Percentiles rank a stretch among this genome's conserved stretches.
phyloP scores from a whole-genome alignment of 1,284 basidiomycete species.

The Puccinia horiana region DNA sequence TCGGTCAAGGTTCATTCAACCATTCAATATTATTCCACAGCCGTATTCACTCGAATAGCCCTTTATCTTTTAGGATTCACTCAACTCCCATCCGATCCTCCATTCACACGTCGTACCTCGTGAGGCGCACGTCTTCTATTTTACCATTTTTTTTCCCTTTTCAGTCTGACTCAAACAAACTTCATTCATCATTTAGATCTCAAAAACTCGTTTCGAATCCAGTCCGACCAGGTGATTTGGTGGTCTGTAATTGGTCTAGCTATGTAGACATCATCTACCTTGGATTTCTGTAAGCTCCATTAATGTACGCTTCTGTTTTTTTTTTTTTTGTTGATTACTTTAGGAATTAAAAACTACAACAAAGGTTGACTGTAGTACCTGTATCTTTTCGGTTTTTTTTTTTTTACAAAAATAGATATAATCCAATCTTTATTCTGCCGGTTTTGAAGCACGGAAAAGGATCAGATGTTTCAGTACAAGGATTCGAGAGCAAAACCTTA shows the following conservation, averaged over 20 bases:
- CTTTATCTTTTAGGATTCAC: constrained; percentile 41
- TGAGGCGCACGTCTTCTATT: not conserved
- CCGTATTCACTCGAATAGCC: constrained; percentile 21
- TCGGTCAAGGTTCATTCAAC: constrained; percentile 11
- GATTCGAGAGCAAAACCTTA: constrained; percentile 12
- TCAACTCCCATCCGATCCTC: constrained; percentile 29
- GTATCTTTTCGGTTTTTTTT: not conserved
- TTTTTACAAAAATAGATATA: constrained; percentile 16
- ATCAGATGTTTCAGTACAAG: not conserved
- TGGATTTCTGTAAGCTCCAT: constrained; percentile 37
- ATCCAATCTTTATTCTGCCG: constrained; percentile 44
- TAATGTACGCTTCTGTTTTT: not conserved
- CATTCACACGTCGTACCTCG: constrained; percentile 21
- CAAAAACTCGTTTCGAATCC: constrained; percentile 7
- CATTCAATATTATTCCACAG: constrained; percentile 21
- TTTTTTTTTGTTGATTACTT: not conserved
- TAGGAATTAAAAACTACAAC: not conserved
- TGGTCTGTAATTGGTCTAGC: constrained; percentile 46
- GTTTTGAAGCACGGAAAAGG: not conserved
- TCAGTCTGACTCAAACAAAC: not conserved
- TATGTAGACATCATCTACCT: constrained; percentile 46
- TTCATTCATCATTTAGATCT: not conserved
- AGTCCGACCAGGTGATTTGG: constrained; percentile 35
- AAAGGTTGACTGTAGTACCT: not conserved
- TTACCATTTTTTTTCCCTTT: not conserved